These are phyloP conservation scores for Emmonsia crescens DNA, from an alignment of 2,329 filamentous ascomycete genomes.

Conservation along the genomic window DNA sequence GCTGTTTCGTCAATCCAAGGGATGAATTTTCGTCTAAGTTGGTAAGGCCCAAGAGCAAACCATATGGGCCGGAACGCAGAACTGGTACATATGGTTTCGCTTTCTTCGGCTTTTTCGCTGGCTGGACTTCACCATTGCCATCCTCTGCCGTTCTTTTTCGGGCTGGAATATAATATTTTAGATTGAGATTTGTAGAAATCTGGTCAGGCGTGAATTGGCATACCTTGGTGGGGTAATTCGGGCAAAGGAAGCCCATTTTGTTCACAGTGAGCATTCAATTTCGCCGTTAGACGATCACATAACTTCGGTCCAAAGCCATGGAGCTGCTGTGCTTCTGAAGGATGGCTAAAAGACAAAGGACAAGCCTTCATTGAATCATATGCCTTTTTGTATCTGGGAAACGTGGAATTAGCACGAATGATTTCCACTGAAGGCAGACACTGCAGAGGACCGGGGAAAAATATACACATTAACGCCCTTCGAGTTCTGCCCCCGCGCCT, in stretches of 20 bases:
- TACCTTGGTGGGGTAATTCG: constrained; percentile 41
- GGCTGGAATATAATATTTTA: constrained; percentile 7
- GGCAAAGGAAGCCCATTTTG: constrained; percentile 60
- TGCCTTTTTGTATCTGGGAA: constrained; percentile 57
- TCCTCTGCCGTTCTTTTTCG: constrained; percentile 24
- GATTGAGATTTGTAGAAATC: neutral
- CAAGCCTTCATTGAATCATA: constrained; percentile 68
- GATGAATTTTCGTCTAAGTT: constrained; percentile 45
- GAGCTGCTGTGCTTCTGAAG: constrained; percentile 61
- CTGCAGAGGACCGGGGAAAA: neutral
- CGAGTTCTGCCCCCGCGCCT: constrained; percentile 56
- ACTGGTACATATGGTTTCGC: constrained; percentile 60
- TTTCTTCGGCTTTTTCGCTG: constrained; percentile 46
- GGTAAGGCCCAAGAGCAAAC: constrained; percentile 56
- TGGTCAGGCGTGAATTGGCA: neutral
- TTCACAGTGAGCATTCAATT: constrained; percentile 46
- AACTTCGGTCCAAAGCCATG: constrained; percentile 63
- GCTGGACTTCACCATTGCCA: constrained; percentile 23
- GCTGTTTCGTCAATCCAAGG: constrained; percentile 53
- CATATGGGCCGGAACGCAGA: constrained; percentile 64
- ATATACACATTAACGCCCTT: constrained; percentile 51
- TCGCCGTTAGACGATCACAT: constrained; percentile 56
- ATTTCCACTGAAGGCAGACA: neutral
- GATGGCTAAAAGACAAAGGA: constrained; percentile 59
- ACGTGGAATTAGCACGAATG: neutral